Conservation (phyloP, 1,284 basidiomycete species). For the Austroboletus rostrupii region DNA sequence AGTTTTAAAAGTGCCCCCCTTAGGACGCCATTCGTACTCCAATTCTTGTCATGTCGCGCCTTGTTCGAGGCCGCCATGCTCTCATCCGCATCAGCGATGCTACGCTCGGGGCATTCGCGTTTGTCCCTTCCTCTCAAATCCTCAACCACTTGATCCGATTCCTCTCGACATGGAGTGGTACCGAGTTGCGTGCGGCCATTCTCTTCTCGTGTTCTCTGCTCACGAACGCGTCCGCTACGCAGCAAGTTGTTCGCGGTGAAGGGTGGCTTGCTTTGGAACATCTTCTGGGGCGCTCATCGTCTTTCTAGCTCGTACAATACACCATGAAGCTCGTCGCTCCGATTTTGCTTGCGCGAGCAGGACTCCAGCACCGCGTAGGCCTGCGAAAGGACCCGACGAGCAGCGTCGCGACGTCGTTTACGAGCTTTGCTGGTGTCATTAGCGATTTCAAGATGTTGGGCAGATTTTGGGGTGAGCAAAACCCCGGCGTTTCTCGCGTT, state of each 20-base stretch:
- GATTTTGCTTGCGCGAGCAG: slow-evolving; percentile 60
- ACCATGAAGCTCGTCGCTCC: slow-evolving; percentile 64
- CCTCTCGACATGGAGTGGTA: slow-evolving; percentile 76
- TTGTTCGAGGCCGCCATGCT: slow-evolving; percentile 25
- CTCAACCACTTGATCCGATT: slow-evolving; percentile 70
- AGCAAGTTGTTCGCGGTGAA: slow-evolving; percentile 75
- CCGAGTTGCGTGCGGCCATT: slow-evolving; percentile 57
- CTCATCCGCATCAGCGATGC: slow-evolving; percentile 52
- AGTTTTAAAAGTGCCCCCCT: background rate
- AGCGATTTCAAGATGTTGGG: slow-evolving; percentile 68
- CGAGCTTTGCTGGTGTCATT: slow-evolving; percentile 53
- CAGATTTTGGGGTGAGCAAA: slow-evolving; percentile 67
- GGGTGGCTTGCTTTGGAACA: background rate
- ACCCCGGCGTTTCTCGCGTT: background rate
- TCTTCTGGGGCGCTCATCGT: background rate
- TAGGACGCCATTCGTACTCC: too few relatives aligned
- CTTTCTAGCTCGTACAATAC: slow-evolving; percentile 63
- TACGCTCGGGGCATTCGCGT: slow-evolving; percentile 59
- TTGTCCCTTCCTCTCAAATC: slow-evolving; percentile 54
- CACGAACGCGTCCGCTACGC: slow-evolving; percentile 10
- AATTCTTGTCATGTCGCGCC: slow-evolving; percentile 36
- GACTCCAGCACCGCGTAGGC: slow-evolving; percentile 61
- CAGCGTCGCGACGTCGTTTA: slow-evolving; percentile 45
- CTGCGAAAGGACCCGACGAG: slow-evolving; percentile 50
- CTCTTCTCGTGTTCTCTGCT: slow-evolving; percentile 15